These are phyloP conservation scores for Psidium friedrichsthalianum DNA, from an alignment of 345 rosid species.

Conservation along the genomic window DNA sequence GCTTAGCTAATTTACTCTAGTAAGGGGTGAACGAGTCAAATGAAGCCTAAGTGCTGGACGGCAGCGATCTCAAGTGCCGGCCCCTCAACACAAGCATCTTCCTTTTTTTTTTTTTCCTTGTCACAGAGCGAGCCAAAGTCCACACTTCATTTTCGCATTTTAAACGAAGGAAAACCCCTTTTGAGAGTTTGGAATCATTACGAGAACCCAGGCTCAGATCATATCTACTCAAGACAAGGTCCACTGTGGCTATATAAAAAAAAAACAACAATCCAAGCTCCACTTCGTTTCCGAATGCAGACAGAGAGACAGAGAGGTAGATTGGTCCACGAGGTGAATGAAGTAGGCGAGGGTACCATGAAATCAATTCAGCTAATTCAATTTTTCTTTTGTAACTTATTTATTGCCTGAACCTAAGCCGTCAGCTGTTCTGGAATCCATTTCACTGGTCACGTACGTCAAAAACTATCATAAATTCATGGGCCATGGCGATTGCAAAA, in stretches of 20 bases:
- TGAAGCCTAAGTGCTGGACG: not conserved
- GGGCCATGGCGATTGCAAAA: not conserved
- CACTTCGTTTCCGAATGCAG: not conserved
- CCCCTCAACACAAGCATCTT: not conserved
- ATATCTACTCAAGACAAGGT: not conserved
- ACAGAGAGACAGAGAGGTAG: not conserved
- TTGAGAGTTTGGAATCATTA: not conserved
- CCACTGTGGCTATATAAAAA: not conserved
- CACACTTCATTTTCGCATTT: not conserved
- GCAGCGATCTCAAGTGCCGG: not conserved
- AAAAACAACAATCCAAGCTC: not conserved
- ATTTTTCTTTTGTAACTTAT: not conserved
- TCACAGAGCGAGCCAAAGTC: not conserved
- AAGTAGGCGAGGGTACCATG: not conserved
- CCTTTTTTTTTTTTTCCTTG: not conserved
- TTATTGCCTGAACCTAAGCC: not conserved
- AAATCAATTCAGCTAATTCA: not conserved
- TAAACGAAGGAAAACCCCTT: not conserved
- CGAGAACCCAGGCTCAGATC: not conserved
- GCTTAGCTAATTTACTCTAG: not conserved
- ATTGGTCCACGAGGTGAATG: not conserved
- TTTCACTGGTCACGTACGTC: not conserved
- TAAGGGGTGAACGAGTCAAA: not conserved
- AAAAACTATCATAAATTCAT: not conserved
- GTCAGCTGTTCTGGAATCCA: not conserved